Conservation (phyloP, 2,329 filamentous ascomycete species). For the Pseudocercospora musae region DNA sequence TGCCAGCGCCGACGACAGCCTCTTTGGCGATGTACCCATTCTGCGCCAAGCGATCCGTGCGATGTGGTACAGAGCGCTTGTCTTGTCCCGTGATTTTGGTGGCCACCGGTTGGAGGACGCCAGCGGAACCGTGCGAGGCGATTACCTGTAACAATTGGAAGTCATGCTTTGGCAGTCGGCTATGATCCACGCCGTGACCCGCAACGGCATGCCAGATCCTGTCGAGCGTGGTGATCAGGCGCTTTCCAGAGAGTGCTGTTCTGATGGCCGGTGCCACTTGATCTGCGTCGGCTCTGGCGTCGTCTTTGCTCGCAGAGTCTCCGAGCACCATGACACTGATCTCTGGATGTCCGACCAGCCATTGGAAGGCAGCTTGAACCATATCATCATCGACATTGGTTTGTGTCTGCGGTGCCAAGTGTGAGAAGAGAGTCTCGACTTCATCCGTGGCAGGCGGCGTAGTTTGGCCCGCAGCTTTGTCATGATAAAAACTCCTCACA, state of each 20-base stretch:
- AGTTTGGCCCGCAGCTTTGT: slow-evolving; percentile 11
- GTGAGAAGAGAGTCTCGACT: slow-evolving; percentile 27
- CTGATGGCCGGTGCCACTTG: slow-evolving; percentile 30
- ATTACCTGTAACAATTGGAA: slow-evolving; percentile 59
- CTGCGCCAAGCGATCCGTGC: slow-evolving; percentile 55
- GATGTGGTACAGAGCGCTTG: slow-evolving; percentile 61
- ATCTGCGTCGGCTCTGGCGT: slow-evolving; percentile 42
- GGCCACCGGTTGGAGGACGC: slow-evolving; percentile 58
- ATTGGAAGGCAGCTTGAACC: slow-evolving; percentile 55
- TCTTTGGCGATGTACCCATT: slow-evolving; percentile 63
- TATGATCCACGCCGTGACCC: slow-evolving; percentile 57
- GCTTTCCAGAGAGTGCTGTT: slow-evolving; percentile 24
- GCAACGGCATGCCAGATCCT: slow-evolving; percentile 59
- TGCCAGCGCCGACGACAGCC: slow-evolving; percentile 46
- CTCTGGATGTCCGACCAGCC: slow-evolving; percentile 56
- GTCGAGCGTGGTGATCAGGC: slow-evolving; percentile 53
- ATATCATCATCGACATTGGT: slow-evolving; percentile 48
- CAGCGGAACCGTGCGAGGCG: slow-evolving; percentile 51
- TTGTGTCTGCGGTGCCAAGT: slow-evolving; percentile 21
- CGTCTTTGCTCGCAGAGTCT: slow-evolving; percentile 33
- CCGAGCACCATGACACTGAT: slow-evolving; percentile 45
- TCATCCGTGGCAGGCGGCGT: background rate
- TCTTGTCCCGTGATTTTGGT: slow-evolving; percentile 57
- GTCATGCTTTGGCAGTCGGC: slow-evolving; percentile 52
- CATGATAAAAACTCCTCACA: slow-evolving; percentile 39